Conservation (phyloP, 768 basidiomycete genomes). For the Russula foetens region DNA sequence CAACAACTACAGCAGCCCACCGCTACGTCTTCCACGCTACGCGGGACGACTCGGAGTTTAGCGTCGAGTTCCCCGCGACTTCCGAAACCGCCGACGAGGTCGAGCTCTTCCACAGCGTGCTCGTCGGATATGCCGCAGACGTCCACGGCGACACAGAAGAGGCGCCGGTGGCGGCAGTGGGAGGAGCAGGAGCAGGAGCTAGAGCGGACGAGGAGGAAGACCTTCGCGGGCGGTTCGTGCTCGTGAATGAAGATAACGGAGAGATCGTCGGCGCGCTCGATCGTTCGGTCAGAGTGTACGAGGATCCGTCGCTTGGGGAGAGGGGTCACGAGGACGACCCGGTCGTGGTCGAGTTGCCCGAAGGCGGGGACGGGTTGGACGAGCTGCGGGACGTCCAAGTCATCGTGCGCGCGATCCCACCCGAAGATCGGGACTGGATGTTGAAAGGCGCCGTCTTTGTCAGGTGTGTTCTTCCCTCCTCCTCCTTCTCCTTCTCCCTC, state of each 20-base stretch:
- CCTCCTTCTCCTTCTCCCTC: not conserved
- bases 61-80: conserved; percentile 8
- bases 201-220: not conserved
- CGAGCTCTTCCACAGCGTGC: conserved; percentile 19
- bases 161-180: too few species aligned
- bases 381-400: conserved; percentile 10
- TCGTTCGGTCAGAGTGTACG: conserved; percentile 7
- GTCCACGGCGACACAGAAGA: not conserved
- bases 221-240: conserved; percentile 20
- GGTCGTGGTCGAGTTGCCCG: conserved; percentile 19
- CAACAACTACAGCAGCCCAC: too few species aligned
- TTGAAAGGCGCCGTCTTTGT: conserved; percentile 16
- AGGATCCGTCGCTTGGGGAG: conserved; percentile 17
- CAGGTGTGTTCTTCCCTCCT: conserved; percentile 2
- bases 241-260: conserved; percentile 17
- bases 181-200: too few species aligned
- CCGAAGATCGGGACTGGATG: conserved; percentile 19
- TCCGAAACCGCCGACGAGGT: not conserved
- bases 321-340: conserved; percentile 13
- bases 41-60: conserved; percentile 14
- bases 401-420: conserved; percentile 18
- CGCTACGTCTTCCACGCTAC: conserved; percentile 18
- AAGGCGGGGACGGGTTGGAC: conserved; percentile 6
- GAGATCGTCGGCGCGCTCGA: conserved; percentile 19
- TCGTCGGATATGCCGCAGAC: conserved; percentile 12